Evolutionary conservation across 2,329 filamentous ascomycete species (phyloP).

Genomic region (Phialophora expanda): DNA sequence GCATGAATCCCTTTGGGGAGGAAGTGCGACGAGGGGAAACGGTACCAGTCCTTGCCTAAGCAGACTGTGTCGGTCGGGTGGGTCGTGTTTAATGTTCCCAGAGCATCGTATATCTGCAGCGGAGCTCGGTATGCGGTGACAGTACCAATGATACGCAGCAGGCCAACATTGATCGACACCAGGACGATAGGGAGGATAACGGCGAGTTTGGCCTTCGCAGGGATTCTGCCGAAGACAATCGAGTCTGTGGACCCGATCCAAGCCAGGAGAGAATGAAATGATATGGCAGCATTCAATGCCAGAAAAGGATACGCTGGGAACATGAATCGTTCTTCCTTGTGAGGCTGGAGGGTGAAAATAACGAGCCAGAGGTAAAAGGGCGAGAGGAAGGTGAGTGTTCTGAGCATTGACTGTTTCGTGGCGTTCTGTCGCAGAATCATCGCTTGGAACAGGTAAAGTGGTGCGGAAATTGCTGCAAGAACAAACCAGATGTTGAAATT

Average conservation of each 20-base stretch:
- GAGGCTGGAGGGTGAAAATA: constrained; percentile 89
- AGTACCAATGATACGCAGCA: constrained; percentile 75
- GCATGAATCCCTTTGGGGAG: constrained; percentile 80
- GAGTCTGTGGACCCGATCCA: constrained; percentile 74
- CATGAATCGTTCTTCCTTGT: constrained; percentile 99
- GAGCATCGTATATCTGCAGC: constrained; percentile 63
- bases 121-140: constrained; percentile 85
- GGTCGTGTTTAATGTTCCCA: constrained; percentile 58
- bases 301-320: constrained; percentile 93
- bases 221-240: constrained; percentile 72
- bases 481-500: constrained; percentile 97
- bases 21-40: constrained; percentile 92
- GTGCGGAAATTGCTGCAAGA: constrained; percentile 74
- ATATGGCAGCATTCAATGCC: constrained; percentile 83
- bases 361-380: constrained; percentile 95
- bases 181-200: constrained; percentile 54
- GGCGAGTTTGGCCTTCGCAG: constrained; percentile 72
- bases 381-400: constrained; percentile 75
- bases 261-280: constrained; percentile 78
- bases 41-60: constrained; percentile 97
- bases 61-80: constrained; percentile 74
- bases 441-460: constrained; percentile 76
- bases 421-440: constrained; percentile 62
- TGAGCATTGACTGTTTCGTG: constrained; percentile 71
- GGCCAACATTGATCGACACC: constrained; percentile 67